A percentile compares a stretch with the other conserved stretches of the same genome.
Evolutionary conservation across 1,139 yeast genomes (phyloP).

Genomic region (Yamadazyma mexicana): DNA sequence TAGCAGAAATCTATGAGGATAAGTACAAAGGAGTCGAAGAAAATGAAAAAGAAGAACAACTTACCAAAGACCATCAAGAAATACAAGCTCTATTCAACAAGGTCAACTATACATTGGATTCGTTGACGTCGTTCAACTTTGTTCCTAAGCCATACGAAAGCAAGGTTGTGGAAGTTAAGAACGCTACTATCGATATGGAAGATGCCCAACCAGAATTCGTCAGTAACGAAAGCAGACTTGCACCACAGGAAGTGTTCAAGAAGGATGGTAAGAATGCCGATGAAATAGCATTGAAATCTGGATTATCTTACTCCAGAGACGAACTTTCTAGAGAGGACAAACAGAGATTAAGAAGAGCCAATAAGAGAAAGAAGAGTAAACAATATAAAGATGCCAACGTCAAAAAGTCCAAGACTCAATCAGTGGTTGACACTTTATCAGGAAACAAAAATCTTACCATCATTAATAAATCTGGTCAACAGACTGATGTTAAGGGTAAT

Average conservation of each 20-base stretch:
- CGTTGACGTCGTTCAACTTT: conserved; percentile 89
- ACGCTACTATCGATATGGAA: conserved; percentile 84
- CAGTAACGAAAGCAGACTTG: conserved; percentile 73
- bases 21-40: conserved; percentile 59
- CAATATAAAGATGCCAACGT: conserved; percentile 34
- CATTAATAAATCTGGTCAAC: conserved; percentile 75
- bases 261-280: conserved; percentile 45
- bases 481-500: conserved; percentile 73
- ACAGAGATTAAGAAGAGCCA: conserved; percentile 81
- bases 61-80: conserved; percentile 75
- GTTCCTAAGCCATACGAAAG: conserved; percentile 84
- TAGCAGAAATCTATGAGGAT: conserved; percentile 91
- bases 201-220: conserved; percentile 93
- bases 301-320: conserved; percentile 77
- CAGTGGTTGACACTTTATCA: conserved; percentile 70
- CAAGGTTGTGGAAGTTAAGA: conserved; percentile 75
- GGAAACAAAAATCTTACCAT: conserved; percentile 77
- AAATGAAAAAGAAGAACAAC: conserved; percentile 55
- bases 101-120: conserved; percentile 74
- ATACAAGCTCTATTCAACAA: conserved; percentile 63
- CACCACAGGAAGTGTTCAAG: conserved; percentile 93
- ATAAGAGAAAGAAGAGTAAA: conserved; percentile 76
- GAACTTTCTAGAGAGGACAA: conserved; percentile 87
- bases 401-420: conserved; percentile 26
- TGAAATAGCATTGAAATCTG: conserved; percentile 76